A percentile compares a stretch with the other conserved stretches of the same genome.
Conservation (phyloP, 257 asterid species). For the Solanum virginianum region DNA sequence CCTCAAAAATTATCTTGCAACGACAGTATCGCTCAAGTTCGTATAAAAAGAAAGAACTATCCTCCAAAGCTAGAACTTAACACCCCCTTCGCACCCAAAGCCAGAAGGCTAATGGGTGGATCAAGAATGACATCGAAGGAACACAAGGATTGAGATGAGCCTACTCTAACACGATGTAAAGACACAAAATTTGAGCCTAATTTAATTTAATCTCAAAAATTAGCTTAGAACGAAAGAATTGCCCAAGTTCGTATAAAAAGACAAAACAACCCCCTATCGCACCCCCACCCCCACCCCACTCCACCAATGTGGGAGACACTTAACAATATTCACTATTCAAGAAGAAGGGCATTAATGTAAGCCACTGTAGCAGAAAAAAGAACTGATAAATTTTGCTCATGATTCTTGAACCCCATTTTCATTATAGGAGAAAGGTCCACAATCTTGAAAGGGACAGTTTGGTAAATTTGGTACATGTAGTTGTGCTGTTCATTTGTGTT, state of each 20-base stretch:
- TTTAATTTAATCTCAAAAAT: background rate
- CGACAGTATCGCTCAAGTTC: too few species aligned
- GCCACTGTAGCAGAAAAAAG: background rate
- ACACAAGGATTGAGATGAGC: background rate
- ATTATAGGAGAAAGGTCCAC: slow-evolving; percentile 5
- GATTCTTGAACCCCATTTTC: background rate
- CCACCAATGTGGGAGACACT: background rate
- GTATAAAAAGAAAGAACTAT: background rate
- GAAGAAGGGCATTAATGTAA: background rate
- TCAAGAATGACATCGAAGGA: background rate
- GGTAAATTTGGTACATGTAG: slow-evolving; percentile 38
- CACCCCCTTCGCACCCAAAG: background rate
- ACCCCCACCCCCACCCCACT: too few species aligned
- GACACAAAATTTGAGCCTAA: background rate
- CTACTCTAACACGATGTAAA: background rate
- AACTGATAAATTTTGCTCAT: background rate
- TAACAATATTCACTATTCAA: background rate
- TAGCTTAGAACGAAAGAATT: background rate
- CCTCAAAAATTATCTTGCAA: too few species aligned
- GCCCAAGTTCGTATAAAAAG: background rate
- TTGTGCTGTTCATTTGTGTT: slow-evolving; percentile 34
- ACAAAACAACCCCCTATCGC: background rate
- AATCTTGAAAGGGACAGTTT: slow-evolving; percentile 43
- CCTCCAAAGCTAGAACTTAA: too few species aligned
- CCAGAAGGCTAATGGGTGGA: background rate